phyloP scores from a whole-genome alignment of 1,139 yeast genomes.

The Debaryomycetaceae sp. region DNA sequence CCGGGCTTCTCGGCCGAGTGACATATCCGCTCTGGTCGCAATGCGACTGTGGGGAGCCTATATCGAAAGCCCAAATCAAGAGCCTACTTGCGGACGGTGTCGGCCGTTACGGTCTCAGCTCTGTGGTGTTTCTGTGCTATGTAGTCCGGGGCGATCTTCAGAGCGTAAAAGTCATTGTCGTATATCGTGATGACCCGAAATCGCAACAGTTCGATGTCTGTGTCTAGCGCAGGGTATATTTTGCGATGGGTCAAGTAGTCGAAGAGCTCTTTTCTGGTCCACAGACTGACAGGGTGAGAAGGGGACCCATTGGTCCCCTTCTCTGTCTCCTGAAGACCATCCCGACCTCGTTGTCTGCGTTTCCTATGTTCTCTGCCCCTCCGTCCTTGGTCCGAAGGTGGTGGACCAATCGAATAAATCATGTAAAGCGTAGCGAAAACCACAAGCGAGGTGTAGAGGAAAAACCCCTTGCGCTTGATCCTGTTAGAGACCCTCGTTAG shows the following conservation, averaged over 20 bases:
- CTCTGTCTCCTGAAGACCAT: slow-evolving; percentile 2
- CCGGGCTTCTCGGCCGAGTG: too few relatives aligned
- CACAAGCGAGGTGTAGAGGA: slow-evolving; percentile 31
- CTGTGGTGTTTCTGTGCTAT: too few relatives aligned
- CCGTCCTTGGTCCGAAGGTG: neutral
- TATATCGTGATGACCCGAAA: slow-evolving; percentile 11
- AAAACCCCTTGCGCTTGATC: slow-evolving; percentile 33
- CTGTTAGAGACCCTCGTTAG: slow-evolving; percentile 1
- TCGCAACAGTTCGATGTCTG: slow-evolving; percentile 13
- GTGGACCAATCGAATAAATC: slow-evolving; percentile 25
- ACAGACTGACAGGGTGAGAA: slow-evolving; percentile 10
- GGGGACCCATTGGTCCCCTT: slow-evolving; percentile 2
- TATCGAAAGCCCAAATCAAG: too few relatives aligned
- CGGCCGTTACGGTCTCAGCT: too few relatives aligned
- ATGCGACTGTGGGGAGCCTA: too few relatives aligned
- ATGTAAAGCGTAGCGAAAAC: slow-evolving; percentile 32
- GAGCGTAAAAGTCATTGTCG: neutral
- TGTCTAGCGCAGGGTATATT: slow-evolving; percentile 18
- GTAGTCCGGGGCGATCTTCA: too few relatives aligned
- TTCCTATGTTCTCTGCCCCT: slow-evolving; percentile 1
- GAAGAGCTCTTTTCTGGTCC: slow-evolving; percentile 19
- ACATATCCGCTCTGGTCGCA: too few relatives aligned
- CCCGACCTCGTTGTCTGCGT: neutral
- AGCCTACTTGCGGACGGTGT: too few relatives aligned
- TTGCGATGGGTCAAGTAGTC: slow-evolving; percentile 13